Evolutionary conservation across 345 rosid genomes (phyloP), one percentile per base, ranked within the genome.

Genomic region (Limnanthes douglasii): DNA sequence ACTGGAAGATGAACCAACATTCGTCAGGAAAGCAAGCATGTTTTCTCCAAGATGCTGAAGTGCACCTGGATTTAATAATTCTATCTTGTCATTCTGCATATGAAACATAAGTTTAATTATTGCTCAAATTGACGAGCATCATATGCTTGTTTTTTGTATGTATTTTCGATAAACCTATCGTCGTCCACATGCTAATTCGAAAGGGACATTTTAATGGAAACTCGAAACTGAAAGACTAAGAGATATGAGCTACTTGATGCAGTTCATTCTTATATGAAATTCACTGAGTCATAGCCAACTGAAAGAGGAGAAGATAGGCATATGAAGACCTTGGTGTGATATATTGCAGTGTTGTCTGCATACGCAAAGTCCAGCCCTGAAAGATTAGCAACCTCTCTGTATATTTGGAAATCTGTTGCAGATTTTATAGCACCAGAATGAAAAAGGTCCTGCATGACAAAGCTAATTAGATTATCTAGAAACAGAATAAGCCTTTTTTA

Each of bases 1-100:
- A 38, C 65, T 61, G 51, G 78, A 34, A 26, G 79, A 70, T 48
- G 94, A 31, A 49, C 60, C 92, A 62, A 54, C 51, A 20, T 64
- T 84, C 45, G 77, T 62, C 30, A 90, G 80, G 64, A 84, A 90
- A 45, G 92, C 72, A 48, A 90, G 98, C 83, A 84, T 67, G 54
- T 90, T 84, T 59, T 90, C 98, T 41, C 98, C 95, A 41, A 72
- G 78, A 73, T 90, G 95, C 65, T 90, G 98, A 42, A 90, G 94
- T 13, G 98, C 84, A 46, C 98, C 98, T 19, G 84, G 48, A 57
- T 84, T 77, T 52, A 90, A 43, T 18, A 90, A 73, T 53, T 90
- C 86, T 46, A 84, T 19, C 54, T 69, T 90, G 75, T 90, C 98
- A 51, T 90, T 90, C 98, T 90, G 82, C 66, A 61, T 0, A 4